A percentile compares a stretch with the other conserved stretches of the same genome.
Conservation (phyloP, 176 grass and related monocot genomes). For the Avena eriantha region DNA sequence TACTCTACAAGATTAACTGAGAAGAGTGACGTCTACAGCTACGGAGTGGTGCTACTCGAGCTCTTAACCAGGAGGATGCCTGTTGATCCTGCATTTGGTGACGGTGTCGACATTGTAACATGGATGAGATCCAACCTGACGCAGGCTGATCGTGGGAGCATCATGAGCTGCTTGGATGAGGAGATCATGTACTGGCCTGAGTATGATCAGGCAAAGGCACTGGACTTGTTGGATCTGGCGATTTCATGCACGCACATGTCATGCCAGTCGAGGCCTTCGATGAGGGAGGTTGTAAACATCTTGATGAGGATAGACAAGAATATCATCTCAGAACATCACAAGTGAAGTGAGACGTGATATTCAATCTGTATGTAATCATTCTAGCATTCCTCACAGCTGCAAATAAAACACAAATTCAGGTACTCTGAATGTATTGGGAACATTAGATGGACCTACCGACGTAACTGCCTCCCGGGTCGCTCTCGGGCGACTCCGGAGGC, state of each 20-base stretch:
- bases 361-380: neutral
- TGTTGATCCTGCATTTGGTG: conserved; percentile 56
- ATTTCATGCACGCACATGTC: conserved; percentile 52
- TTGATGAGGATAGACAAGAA: conserved; percentile 41
- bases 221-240: conserved; percentile 54
- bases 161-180: conserved; percentile 47
- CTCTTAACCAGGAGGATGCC: conserved; percentile 68
- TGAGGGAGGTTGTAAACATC: conserved; percentile 61
- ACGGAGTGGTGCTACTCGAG: conserved; percentile 73
- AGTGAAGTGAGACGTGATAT: neutral
- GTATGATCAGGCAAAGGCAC: conserved; percentile 48
- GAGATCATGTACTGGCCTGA: conserved; percentile 61
- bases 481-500: too few relatives aligned
- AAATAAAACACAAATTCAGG: neutral
- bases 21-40: conserved; percentile 79
- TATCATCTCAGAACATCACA: neutral
- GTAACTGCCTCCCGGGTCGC: too few relatives aligned
- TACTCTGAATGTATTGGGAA: neutral
- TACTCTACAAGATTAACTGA: conserved; percentile 59
- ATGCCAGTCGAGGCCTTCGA: conserved; percentile 61
- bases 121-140: conserved; percentile 62
- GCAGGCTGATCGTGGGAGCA: conserved; percentile 14
- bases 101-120: conserved; percentile 61
- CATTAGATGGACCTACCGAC: too few relatives aligned
- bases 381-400: neutral